Conservation (phyloP, 2,329 filamentous ascomycete species). For the Sarocladium brachiariae region DNA sequence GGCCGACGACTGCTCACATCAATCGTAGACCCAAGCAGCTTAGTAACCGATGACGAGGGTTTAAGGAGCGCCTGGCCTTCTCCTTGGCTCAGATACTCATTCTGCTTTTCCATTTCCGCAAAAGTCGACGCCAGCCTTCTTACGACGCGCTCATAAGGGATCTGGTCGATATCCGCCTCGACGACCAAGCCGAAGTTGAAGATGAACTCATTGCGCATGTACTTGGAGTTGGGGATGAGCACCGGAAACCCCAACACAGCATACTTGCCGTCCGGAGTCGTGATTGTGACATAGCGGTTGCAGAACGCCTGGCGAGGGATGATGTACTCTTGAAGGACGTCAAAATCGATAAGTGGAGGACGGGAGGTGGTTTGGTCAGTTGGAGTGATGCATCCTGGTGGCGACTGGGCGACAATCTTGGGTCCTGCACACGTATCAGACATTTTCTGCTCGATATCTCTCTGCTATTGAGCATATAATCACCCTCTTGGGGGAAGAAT, state of each 20-base stretch:
- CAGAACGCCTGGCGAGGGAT: slow-evolving; percentile 94
- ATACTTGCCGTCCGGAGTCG: slow-evolving; percentile 62
- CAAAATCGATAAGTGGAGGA: slow-evolving; percentile 71
- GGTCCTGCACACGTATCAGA: slow-evolving; percentile 37
- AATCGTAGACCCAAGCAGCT: slow-evolving; percentile 31
- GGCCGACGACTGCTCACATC: slow-evolving; percentile 42
- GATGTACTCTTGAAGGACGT: slow-evolving; percentile 82
- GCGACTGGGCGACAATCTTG: slow-evolving; percentile 56
- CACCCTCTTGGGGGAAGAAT: slow-evolving; percentile 61
- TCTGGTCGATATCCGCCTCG: slow-evolving; percentile 58
- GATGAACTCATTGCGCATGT: slow-evolving; percentile 92
- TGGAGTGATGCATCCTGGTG: slow-evolving; percentile 54
- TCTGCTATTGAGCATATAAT: neutral
- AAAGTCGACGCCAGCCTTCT: slow-evolving; percentile 79
- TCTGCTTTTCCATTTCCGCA: slow-evolving; percentile 86
- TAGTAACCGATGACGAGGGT: neutral
- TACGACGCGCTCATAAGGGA: slow-evolving; percentile 77
- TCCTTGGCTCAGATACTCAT: slow-evolving; percentile 68
- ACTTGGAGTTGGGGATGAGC: slow-evolving; percentile 74
- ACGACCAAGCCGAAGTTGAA: slow-evolving; percentile 94
- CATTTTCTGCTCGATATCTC: neutral
- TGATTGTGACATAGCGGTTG: slow-evolving; percentile 79
- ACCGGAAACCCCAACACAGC: slow-evolving; percentile 83
- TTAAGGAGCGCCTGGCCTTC: slow-evolving; percentile 25
- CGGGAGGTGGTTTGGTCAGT: slow-evolving; percentile 25